Base-by-base conservation (phyloP, 768 basidiomycete genomes). In the Suillus lakei region DNA sequence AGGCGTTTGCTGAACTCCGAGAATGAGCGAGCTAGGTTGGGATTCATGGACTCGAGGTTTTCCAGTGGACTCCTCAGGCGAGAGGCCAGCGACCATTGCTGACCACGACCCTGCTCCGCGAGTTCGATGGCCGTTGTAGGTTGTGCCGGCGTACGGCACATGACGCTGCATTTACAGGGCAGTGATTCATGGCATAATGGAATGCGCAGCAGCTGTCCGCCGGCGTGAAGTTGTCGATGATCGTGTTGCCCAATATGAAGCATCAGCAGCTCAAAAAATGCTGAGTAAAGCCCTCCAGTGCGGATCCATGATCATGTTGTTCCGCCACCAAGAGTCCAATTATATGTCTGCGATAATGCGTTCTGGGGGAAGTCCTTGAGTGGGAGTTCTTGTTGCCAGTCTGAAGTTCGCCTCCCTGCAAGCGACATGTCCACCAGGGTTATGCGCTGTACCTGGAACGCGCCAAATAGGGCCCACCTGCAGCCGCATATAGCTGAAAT, bases 41-140 rank as follows among this genome's bases (percentile, higher is more conserved):
- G 6, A 21, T 69, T 60, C 8, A 16, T 10, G 3, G n/a, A 36
- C 5, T 62, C 43, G 23, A 76, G 67, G 51, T 68, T 64, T 55
- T 77, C 74, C 7, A 74, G 34, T 16, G 75, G 70, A 21, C 71
- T 69, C 6, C 69, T 70, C 5, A 74, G 71, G 21, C 71, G 67
- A 28, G 69, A 60, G 7, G 75, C 41, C 55, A 76, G 75, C 30
- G 67, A 68, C 75, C 76, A 77, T 6, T 74, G 68, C n/a, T 75
- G 62, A 8, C 70, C 72, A 7, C 72, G 72, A n/a, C n/a, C n/a
- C n/a, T n/a, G 70, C 46, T 77, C 75, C 51, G 74, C 53, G 69
- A 74, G 73, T 65, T 74, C 72, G 4, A 76, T 23, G 5, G 73
- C 73, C 23, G 54, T 41, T 65, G 54, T 28, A n/a, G 32, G 12